Evolutionary conservation across 2,329 filamentous ascomycete species (phyloP), one percentile per base, ranked within the genome.

Genomic region (Xylariaceae sp.): DNA sequence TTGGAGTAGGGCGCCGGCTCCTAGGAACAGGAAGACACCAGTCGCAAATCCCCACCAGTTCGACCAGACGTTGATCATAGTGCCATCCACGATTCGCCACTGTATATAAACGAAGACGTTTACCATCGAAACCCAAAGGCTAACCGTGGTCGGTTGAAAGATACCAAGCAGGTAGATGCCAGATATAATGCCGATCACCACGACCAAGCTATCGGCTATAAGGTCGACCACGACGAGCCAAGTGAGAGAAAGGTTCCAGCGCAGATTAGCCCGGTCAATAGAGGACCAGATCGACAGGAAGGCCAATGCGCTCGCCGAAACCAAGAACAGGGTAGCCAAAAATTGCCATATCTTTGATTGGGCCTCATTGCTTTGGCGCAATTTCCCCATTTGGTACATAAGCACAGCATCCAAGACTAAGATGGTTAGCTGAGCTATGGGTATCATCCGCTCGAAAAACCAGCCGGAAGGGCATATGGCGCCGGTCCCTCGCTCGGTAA

Each of bases 341-440:
- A 54, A 63, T 16, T 43, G 57, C 64, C 63, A 74, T 18, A 52
- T 52, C 21, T 54, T 56, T 21, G 43, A 46, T 53, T 51, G 61
- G n/a, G 67, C 64, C 16, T 68, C 63, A n/a, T 50, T 59, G 14
- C 64, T 51, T 37, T 70, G 69, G 2, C 68, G 64, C 7, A 73
- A 50, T 44, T 57, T 65, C 14, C 65, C 65, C 5, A 70, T 50
- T 14, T 63, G 61, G 2, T 56, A 62, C 18, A 75, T 53, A n/a
- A 74, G 55, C 7, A 64, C 44, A 16, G 72, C 68, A 45, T 76
- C 72, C 16, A 73, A 55, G 16, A 56, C 56, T n/a, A 71, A 52
- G 48, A 59, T 56, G 18, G 65, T 44, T 21, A 69, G 29, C 48
- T 73, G 71, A 2, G 65, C 67, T 1, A 73, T 56, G 16, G 71